These are phyloP conservation scores for Colletotrichum scovillei DNA, from an alignment of 2,329 filamentous ascomycete genomes.

Conservation along the genomic window DNA sequence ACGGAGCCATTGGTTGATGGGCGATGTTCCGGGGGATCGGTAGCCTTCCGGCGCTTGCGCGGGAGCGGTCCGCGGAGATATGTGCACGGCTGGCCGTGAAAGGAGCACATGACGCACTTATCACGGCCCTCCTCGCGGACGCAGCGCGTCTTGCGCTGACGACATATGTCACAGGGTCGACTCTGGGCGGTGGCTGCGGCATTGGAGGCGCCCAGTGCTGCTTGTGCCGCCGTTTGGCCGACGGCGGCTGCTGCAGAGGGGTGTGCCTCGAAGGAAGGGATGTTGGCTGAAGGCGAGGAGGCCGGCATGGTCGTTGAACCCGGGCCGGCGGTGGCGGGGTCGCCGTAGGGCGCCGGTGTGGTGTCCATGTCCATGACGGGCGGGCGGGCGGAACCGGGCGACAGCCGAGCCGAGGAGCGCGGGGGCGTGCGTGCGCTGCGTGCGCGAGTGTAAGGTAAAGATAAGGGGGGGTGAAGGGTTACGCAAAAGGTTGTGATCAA, in stretches of 20 bases:
- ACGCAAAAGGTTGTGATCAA: background rate
- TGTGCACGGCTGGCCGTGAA: constrained; percentile 75
- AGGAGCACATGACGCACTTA: constrained; percentile 72
- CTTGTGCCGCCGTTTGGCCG: background rate
- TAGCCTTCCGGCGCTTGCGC: constrained; percentile 43
- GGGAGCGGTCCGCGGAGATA: constrained; percentile 60
- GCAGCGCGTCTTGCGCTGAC: constrained; percentile 73
- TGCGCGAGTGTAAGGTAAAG: background rate
- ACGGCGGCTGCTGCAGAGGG: background rate
- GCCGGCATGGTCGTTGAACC: constrained; percentile 14
- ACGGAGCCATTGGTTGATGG: constrained; percentile 32
- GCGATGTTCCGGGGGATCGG: constrained; percentile 38
- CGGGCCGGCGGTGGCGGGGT: constrained; percentile 20
- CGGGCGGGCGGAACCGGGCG: constrained; percentile 28
- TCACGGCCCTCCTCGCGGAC: constrained; percentile 69
- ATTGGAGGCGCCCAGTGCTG: background rate
- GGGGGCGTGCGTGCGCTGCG: background rate
- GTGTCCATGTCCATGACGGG: constrained; percentile 21
- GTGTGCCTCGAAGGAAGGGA: constrained; percentile 18
- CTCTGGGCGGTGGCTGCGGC: constrained; percentile 30
- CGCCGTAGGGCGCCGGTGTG: constrained; percentile 26
- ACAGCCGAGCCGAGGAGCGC: constrained; percentile 10
- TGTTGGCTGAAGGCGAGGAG: background rate
- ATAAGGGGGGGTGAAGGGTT: constrained; percentile 1
- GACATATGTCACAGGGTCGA: constrained; percentile 73